Evolutionary conservation across 768 basidiomycete species (phyloP).

Genomic region (Boletales sp.): DNA sequence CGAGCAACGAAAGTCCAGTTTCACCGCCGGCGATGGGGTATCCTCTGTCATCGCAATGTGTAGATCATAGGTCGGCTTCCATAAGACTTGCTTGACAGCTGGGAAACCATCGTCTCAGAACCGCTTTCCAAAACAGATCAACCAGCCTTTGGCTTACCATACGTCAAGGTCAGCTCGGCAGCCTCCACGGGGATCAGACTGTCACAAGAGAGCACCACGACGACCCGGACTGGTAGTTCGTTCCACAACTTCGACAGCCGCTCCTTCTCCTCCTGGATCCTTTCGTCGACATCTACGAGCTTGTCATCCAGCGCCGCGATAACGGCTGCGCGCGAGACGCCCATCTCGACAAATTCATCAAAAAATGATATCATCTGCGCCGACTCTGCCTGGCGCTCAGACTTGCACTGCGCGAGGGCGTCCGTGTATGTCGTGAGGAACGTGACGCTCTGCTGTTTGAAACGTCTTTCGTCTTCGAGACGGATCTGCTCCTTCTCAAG

Average conservation of each 20-base stretch:
- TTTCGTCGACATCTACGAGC: conserved; percentile 4
- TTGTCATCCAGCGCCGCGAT: conserved; percentile 16
- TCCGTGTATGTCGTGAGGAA: conserved; percentile 27
- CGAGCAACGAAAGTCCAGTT: conserved; percentile 27
- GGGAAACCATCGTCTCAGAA: not conserved
- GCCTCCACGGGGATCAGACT: conserved; percentile 1
- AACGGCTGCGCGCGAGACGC: conserved; percentile 10
- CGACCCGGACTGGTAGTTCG: conserved; percentile 2
- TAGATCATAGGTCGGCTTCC: conserved; percentile 21
- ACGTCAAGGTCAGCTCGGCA: conserved; percentile 16
- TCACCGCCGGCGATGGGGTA: conserved; percentile 12
- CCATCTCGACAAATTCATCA: conserved; percentile 22
- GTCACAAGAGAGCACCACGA: conserved; percentile 8
- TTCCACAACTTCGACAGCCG: not conserved
- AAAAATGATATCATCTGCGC: conserved; percentile 18
- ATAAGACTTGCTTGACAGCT: conserved; percentile 16
- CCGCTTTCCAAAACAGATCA: no score
- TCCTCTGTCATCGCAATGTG: conserved; percentile 8
- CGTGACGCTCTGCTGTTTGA: conserved; percentile 18
- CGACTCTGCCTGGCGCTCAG: conserved; percentile 2
- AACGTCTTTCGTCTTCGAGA: conserved; percentile 15
- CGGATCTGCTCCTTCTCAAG: conserved; percentile 9
- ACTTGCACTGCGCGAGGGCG: conserved; percentile 23
- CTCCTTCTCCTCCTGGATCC: conserved; percentile 11
- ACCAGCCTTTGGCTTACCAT: conserved; percentile 6